A percentile compares a stretch with the other conserved stretches of the same genome.
Conservation (phyloP, 768 basidiomycete genomes). For the Exsudoporus frostii region DNA sequence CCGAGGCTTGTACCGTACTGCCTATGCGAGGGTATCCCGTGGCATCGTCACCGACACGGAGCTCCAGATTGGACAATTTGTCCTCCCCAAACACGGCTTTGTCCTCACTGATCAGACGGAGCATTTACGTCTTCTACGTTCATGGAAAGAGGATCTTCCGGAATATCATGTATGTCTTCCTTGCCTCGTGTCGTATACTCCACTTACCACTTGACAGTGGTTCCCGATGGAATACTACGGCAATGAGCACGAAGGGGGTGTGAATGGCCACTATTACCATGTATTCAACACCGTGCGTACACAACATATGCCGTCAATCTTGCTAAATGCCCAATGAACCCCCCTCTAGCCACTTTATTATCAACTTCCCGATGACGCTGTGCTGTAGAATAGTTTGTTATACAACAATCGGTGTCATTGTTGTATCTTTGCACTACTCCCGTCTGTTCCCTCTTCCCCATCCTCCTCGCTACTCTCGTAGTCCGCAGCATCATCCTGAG, state of each 20-base stretch:
- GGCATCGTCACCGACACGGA: constrained; percentile 89
- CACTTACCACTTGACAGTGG: constrained; percentile 47
- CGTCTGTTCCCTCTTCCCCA: constrained; percentile 18
- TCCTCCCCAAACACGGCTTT: constrained; percentile 59
- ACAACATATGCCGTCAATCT: neutral
- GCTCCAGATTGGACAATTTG: constrained; percentile 83
- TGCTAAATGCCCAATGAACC: neutral
- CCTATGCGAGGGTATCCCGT: constrained; percentile 81
- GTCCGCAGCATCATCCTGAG: constrained; percentile 24
- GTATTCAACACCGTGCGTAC: constrained; percentile 65
- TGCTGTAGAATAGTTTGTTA: constrained; percentile 29
- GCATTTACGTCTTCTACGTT: constrained; percentile 63
- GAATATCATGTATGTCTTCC: constrained; percentile 52
- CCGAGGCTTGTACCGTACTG: constrained; percentile 71
- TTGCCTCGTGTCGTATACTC: neutral
- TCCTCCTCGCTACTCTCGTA: constrained; percentile 18
- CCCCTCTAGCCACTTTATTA: constrained; percentile 50
- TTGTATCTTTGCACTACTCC: constrained; percentile 10
- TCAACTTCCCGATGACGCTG: constrained; percentile 43
- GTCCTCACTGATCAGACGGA: constrained; percentile 55
- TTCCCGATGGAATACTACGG: constrained; percentile 73
- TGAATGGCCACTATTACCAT: constrained; percentile 73
- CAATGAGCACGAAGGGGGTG: constrained; percentile 48
- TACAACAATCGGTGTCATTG: constrained; percentile 7
- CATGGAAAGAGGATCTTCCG: constrained; percentile 63